Conservation (phyloP, 140 eudicot genomes). For the Flaveria floridana region DNA sequence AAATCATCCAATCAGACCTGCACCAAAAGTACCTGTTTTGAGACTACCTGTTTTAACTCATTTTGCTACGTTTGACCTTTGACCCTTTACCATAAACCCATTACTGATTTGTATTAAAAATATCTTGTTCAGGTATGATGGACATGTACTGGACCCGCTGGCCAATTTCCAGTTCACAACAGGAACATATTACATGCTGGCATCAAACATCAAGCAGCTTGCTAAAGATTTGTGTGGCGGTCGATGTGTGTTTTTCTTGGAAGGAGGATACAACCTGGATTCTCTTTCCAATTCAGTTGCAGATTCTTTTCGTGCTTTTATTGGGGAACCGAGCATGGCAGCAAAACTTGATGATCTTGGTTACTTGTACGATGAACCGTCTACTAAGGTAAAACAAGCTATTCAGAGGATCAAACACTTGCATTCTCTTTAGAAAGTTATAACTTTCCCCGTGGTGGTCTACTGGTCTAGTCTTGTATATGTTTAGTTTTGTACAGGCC, state of each 20-base stretch:
- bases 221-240: conserved; percentile 88
- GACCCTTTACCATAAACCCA: neutral
- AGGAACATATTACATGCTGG: conserved; percentile 87
- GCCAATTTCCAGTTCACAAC: conserved; percentile 90
- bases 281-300: conserved; percentile 83
- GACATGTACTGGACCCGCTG: conserved; percentile 82
- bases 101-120: neutral
- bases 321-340: conserved; percentile 82
- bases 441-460: neutral
- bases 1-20: neutral
- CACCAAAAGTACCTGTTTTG: neutral
- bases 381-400: conserved; percentile 62
- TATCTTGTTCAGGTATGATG: conserved; percentile 66
- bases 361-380: conserved; percentile 84
- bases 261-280: conserved; percentile 86
- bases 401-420: conserved; percentile 65
- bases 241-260: conserved; percentile 87
- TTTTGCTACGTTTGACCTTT: neutral
- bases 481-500: conserved; percentile 21
- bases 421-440: conserved; percentile 60
- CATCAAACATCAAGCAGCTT: conserved; percentile 75
- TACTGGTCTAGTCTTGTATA: conserved; percentile 14
- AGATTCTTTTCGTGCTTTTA: conserved; percentile 83
- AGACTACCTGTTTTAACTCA: neutral
- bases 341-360: conserved; percentile 52